These are phyloP conservation scores for Sextonia rubra DNA, from an alignment of 164 flowering plant species.

Conservation along the genomic window DNA sequence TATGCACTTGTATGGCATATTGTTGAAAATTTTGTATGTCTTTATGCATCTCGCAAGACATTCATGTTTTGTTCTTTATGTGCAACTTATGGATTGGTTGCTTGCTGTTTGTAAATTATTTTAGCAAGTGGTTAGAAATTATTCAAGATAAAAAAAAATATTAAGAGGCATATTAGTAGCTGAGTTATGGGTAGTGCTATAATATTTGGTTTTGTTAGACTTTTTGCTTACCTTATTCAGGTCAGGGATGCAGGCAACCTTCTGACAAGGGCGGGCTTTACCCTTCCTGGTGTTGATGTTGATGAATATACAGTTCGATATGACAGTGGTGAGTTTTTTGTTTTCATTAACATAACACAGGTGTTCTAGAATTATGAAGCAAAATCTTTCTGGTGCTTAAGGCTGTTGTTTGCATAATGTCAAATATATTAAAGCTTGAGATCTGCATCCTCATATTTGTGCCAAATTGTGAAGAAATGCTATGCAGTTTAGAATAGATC, in stretches of 20 bases:
- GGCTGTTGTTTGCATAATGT: background rate
- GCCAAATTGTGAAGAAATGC: too few relatives aligned
- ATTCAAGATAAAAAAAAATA: background rate
- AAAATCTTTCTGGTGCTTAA: background rate
- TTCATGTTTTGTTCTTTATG: background rate
- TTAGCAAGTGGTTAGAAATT: background rate
- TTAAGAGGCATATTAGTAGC: background rate
- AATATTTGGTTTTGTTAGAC: background rate
- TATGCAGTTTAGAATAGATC: too few relatives aligned
- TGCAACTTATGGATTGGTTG: background rate
- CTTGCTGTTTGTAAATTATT: background rate
- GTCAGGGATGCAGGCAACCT: conserved; percentile 99
- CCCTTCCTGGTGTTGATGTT: conserved; percentile 95
- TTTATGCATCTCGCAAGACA: background rate
- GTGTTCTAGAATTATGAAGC: background rate
- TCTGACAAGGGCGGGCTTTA: conserved; percentile 87
- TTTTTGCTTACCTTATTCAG: conserved; percentile 29
- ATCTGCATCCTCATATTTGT: background rate
- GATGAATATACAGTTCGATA: conserved; percentile 85
- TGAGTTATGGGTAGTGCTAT: background rate
- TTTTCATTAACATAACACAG: background rate
- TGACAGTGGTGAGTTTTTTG: conserved; percentile 47
- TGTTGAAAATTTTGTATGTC: too few relatives aligned
- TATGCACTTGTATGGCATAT: too few relatives aligned
- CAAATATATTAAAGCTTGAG: background rate